Evolutionary conservation across 23 red algal genomes (phyloP).

Genomic region (Cyanidiococcus yangmingshanensis): DNA sequence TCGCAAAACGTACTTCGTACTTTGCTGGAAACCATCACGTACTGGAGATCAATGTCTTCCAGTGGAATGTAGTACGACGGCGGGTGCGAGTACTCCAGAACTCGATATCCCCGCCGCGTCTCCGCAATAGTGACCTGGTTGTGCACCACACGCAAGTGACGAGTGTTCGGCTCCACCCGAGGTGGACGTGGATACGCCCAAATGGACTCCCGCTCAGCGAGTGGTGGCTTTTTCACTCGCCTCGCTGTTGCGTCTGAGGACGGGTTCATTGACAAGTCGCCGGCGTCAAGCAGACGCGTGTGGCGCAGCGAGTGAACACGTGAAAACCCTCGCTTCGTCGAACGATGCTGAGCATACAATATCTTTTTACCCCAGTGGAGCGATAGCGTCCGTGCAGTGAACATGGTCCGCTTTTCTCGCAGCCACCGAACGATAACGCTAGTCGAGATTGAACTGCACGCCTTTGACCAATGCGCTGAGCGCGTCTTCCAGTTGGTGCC

Average conservation of each 20-base stretch:
- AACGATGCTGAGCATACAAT: too few relatives aligned
- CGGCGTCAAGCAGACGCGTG: too few relatives aligned
- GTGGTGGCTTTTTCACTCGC: neutral
- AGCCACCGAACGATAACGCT: too few relatives aligned
- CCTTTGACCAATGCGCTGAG: too few relatives aligned
- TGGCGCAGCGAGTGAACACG: too few relatives aligned
- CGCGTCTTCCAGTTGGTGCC: too few relatives aligned
- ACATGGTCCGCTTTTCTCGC: too few relatives aligned
- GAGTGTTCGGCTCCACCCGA: slow-evolving; percentile 22
- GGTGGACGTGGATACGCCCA: slow-evolving; percentile 46
- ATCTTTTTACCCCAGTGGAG: too few relatives aligned
- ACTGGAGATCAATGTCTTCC: slow-evolving; percentile 18
- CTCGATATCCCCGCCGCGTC: slow-evolving; percentile 21
- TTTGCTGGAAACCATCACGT: slow-evolving; percentile 18
- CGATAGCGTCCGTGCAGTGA: too few relatives aligned
- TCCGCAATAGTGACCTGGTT: slow-evolving; percentile 26
- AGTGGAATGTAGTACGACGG: slow-evolving; percentile 38
- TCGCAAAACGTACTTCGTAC: slow-evolving; percentile 30
- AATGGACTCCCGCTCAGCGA: slow-evolving; percentile 11
- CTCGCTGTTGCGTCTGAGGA: neutral
- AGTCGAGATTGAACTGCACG: too few relatives aligned
- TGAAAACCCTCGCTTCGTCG: too few relatives aligned
- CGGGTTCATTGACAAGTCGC: neutral
- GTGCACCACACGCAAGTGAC: slow-evolving; percentile 22
- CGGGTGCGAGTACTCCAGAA: slow-evolving; percentile 37